phyloP scores from a whole-genome alignment of 2,329 filamentous ascomycete genomes.

The Diaporthe ilicicola region DNA sequence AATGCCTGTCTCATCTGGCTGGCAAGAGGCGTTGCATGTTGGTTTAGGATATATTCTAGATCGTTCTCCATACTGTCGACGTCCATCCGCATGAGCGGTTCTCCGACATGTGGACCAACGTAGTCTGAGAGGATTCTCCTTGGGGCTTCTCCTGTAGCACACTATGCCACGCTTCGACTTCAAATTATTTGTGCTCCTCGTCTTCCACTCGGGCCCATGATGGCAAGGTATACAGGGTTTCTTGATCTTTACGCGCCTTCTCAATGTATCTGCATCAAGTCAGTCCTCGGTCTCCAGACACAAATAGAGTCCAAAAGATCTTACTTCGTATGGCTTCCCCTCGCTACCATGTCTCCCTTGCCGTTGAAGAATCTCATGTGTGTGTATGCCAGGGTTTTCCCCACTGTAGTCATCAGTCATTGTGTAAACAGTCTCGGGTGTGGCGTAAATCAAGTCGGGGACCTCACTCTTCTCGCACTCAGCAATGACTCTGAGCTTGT shows the following conservation, averaged over 20 bases:
- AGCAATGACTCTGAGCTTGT: conserved; percentile 64
- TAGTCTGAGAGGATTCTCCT: background rate
- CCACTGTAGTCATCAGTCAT: conserved; percentile 52
- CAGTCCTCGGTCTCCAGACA: background rate
- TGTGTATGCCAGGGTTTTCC: conserved; percentile 71
- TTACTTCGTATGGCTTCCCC: conserved; percentile 74
- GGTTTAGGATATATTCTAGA: background rate
- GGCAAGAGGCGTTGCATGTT: background rate
- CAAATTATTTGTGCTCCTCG: background rate
- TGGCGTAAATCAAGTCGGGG: background rate
- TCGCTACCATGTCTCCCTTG: conserved; percentile 66
- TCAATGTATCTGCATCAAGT: conserved; percentile 25
- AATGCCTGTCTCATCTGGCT: background rate
- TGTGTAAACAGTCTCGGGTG: conserved; percentile 11
- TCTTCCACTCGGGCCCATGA: background rate
- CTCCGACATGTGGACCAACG: background rate
- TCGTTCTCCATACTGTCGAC: background rate
- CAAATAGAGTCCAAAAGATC: conserved; percentile 33
- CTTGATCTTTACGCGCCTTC: conserved; percentile 24
- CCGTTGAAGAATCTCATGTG: conserved; percentile 66
- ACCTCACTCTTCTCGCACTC: conserved; percentile 67
- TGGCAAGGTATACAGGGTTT: background rate
- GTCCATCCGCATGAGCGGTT: background rate
- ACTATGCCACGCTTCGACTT: too few species aligned
- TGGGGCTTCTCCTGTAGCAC: background rate